phyloP scores from a whole-genome alignment of 2,329 filamentous ascomycete species.

The Alternaria sp. region DNA sequence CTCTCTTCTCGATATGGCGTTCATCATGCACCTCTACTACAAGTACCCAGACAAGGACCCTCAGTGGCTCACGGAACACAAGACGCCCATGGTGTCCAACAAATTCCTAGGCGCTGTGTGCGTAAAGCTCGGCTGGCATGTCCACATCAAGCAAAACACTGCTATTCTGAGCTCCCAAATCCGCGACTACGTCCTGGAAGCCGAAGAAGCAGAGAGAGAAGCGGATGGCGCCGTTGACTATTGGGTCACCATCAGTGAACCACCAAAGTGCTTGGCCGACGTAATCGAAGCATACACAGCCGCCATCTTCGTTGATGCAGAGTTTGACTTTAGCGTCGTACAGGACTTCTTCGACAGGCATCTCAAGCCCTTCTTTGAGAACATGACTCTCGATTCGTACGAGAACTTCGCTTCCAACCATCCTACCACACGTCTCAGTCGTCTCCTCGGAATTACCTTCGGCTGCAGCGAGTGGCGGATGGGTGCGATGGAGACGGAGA shows the following conservation, averaged over 20 bases:
- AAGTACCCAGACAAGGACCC: slow-evolving; percentile 80
- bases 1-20: slow-evolving; percentile 83
- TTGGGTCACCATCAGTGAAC: slow-evolving; percentile 66
- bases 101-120: slow-evolving; percentile 86
- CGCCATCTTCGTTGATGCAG: slow-evolving; percentile 88
- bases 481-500: slow-evolving; percentile 44
- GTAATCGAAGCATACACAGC: slow-evolving; percentile 88
- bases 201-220: slow-evolving; percentile 61
- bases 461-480: slow-evolving; percentile 67
- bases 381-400: slow-evolving; percentile 76
- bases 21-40: slow-evolving; percentile 81
- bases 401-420: slow-evolving; percentile 87
- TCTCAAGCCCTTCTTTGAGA: slow-evolving; percentile 78
- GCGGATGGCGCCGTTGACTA: slow-evolving; percentile 66
- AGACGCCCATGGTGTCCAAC: slow-evolving; percentile 99
- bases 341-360: slow-evolving; percentile 78
- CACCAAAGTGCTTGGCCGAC: slow-evolving; percentile 82
- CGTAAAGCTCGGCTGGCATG: slow-evolving; percentile 78
- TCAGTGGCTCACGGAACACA: slow-evolving; percentile 97
- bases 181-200: slow-evolving; percentile 62
- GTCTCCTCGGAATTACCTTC: slow-evolving; percentile 68
- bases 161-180: slow-evolving; percentile 61
- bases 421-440: slow-evolving; percentile 74
- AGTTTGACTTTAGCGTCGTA: slow-evolving; percentile 77
- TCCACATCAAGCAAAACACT: slow-evolving; percentile 66